A percentile compares a stretch with the other conserved stretches of the same genome.
These are phyloP conservation scores for Apophysomyces trapeziformis DNA, from an alignment of 371 early-diverging fungal species.

Conservation along the genomic window DNA sequence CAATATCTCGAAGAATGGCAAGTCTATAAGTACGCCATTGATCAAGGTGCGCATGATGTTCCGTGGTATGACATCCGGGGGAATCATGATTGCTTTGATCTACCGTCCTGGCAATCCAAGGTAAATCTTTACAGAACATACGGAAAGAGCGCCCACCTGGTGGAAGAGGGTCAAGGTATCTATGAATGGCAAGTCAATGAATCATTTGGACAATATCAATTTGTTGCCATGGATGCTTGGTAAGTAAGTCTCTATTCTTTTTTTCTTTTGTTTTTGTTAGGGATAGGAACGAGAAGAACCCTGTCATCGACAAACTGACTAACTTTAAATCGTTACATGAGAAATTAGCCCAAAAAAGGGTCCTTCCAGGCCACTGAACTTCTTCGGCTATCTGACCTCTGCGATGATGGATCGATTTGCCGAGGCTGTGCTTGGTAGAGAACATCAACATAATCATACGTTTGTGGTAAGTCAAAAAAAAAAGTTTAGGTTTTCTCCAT, in stretches of 20 bases:
- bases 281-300: neutral
- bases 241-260: slow-evolving; percentile 24
- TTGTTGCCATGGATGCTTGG: slow-evolving; percentile 89
- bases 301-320: neutral
- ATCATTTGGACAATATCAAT: slow-evolving; percentile 75
- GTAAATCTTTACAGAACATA: slow-evolving; percentile 68
- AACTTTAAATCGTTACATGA: neutral
- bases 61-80: slow-evolving; percentile 88
- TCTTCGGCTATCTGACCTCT: slow-evolving; percentile 84
- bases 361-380: slow-evolving; percentile 85
- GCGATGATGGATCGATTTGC: slow-evolving; percentile 73
- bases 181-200: slow-evolving; percentile 64
- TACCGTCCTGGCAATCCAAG: slow-evolving; percentile 64
- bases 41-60: slow-evolving; percentile 45
- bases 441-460: slow-evolving; percentile 64
- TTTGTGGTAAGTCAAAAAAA: slow-evolving; percentile 52
- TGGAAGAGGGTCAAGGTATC: slow-evolving; percentile 56
- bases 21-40: slow-evolving; percentile 68
- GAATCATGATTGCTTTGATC: slow-evolving; percentile 87
- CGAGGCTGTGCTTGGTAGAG: slow-evolving; percentile 37
- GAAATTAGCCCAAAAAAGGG: slow-evolving; percentile 71
- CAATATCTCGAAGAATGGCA: slow-evolving; percentile 88
- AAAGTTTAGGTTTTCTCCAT: neutral
- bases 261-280: neutral
- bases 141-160: slow-evolving; percentile 48